A percentile compares a stretch with the other conserved stretches of the same genome.
phyloP scores from a whole-genome alignment of 2,329 filamentous ascomycete genomes.

The Pseudogymnoascus sp. region DNA sequence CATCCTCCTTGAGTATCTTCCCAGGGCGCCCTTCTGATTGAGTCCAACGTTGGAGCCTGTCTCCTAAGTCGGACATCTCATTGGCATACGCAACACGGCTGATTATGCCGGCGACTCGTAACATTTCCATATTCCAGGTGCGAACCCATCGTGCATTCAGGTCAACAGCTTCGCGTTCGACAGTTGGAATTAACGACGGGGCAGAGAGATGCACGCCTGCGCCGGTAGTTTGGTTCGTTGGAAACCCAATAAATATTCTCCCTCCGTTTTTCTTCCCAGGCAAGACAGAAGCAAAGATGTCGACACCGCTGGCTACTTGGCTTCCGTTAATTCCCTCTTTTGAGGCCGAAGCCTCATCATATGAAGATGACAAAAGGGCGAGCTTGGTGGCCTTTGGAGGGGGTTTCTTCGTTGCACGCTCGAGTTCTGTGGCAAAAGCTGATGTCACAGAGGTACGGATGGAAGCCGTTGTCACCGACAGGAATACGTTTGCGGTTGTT shows the following conservation, averaged over 20 bases:
- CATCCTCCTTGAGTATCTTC: constrained; percentile 54
- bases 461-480: constrained; percentile 77
- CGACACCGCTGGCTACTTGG: constrained; percentile 50
- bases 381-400: constrained; percentile 82
- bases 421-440: constrained; percentile 74
- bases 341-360: constrained; percentile 66
- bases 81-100: constrained; percentile 79
- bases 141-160: constrained; percentile 91
- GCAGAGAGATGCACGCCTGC: constrained; percentile 91
- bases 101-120: constrained; percentile 83
- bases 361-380: constrained; percentile 83
- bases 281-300: constrained; percentile 84
- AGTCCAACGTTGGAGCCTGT: constrained; percentile 45
- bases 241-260: constrained; percentile 93
- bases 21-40: constrained; percentile 35
- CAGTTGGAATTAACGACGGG: constrained; percentile 91
- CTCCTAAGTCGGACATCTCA: constrained; percentile 72
- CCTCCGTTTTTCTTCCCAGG: constrained; percentile 76
- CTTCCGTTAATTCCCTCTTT: constrained; percentile 37
- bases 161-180: constrained; percentile 94
- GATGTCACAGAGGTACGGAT: constrained; percentile 68
- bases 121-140: constrained; percentile 90
- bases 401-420: constrained; percentile 93
- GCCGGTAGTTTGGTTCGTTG: constrained; percentile 93
- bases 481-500: constrained; percentile 74